phyloP scores from a whole-genome alignment of 352 stramenopile genomes.

The Peronospora farinosa region DNA sequence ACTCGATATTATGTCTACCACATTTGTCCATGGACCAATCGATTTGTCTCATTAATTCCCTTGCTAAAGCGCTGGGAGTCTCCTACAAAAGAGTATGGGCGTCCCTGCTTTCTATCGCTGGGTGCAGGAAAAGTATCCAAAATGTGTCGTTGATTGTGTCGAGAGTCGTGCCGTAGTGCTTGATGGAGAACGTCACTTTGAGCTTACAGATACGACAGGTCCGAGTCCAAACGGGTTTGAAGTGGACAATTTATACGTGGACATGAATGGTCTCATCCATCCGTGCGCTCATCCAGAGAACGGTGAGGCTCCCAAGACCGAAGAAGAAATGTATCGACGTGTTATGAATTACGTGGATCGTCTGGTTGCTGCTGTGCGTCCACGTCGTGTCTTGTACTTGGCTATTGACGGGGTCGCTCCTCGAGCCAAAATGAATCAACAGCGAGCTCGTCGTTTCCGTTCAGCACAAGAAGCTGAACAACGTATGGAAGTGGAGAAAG shows the following conservation, averaged over 20 bases:
- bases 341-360: constrained; percentile 95
- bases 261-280: constrained; percentile 99
- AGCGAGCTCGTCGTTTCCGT: constrained; percentile 94
- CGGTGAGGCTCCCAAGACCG: constrained; percentile 85
- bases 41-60: constrained; percentile 17
- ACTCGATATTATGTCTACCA: neutral
- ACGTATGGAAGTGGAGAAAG: constrained; percentile 87
- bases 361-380: constrained; percentile 91
- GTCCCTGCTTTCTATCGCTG: constrained; percentile 99
- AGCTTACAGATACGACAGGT: constrained; percentile 64
- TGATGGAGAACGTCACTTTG: constrained; percentile 74
- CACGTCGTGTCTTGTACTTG: constrained; percentile 94
- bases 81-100: constrained; percentile 70
- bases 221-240: constrained; percentile 93
- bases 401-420: constrained; percentile 98
- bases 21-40: constrained; percentile 21
- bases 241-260: constrained; percentile 98
- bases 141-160: constrained; percentile 91
- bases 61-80: neutral
- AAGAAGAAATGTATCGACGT: constrained; percentile 98
- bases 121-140: constrained; percentile 98
- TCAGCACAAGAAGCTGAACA: constrained; percentile 94
- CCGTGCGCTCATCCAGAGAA: constrained; percentile 96
- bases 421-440: constrained; percentile 99
- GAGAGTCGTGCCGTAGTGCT: constrained; percentile 70